Evolutionary conservation across 139 green algal genomes (phyloP).

Genomic region (Klebsormidium nitens): DNA sequence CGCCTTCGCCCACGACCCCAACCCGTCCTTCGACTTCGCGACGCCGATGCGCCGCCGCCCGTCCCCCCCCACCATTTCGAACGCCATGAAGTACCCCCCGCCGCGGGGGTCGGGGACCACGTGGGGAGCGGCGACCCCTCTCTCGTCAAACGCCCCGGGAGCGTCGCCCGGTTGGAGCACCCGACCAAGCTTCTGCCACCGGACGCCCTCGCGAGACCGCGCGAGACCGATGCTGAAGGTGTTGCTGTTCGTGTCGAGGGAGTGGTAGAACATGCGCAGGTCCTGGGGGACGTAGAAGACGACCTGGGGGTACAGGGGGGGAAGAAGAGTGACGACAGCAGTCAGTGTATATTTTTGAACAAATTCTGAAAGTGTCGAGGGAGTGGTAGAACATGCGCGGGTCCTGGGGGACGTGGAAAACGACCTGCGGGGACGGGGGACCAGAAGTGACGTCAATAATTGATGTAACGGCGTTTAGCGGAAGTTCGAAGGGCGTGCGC

Average conservation of each 20-base stretch:
- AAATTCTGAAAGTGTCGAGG: constrained; percentile 6
- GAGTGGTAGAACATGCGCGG: constrained; percentile 43
- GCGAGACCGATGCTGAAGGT: constrained; percentile 32
- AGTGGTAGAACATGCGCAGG: constrained; percentile 43
- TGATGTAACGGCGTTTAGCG: neutral
- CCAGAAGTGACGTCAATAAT: neutral
- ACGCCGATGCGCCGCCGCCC: constrained; percentile 15
- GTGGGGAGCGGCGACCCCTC: neutral
- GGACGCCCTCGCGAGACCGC: constrained; percentile 32
- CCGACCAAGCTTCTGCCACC: constrained; percentile 30
- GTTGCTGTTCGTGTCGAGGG: constrained; percentile 5
- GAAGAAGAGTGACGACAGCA: neutral
- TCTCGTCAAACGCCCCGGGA: constrained; percentile 19
- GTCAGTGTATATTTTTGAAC: too few species aligned
- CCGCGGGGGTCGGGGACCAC: constrained; percentile 13
- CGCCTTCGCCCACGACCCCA: constrained; percentile 12
- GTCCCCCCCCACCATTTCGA: constrained; percentile 16
- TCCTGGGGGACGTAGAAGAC: constrained; percentile 26
- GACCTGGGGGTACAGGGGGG: neutral
- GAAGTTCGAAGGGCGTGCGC: constrained; percentile 41
- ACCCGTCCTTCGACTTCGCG: constrained; percentile 15
- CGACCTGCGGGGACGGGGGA: constrained; percentile 6
- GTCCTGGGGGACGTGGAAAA: constrained; percentile 26
- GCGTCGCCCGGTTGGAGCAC: constrained; percentile 1
- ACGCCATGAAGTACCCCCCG: constrained; percentile 26